A percentile compares a stretch with the other conserved stretches of the same genome.
Conservation (phyloP, 441 rosid species). For the Melastoma candidum region DNA sequence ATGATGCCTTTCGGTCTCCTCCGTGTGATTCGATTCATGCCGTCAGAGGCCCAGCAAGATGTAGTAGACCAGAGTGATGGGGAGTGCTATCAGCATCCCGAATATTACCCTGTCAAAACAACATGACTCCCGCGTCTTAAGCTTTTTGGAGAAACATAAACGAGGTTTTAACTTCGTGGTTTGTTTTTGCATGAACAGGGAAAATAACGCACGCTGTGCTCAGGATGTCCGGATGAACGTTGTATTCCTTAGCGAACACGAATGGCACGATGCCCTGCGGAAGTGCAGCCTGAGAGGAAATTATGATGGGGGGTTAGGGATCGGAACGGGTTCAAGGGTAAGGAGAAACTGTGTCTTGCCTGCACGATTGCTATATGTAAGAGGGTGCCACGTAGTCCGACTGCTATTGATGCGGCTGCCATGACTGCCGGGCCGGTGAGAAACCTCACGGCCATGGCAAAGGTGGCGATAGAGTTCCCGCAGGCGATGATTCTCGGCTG, state of each 20-base stretch:
- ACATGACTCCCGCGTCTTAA: neutral
- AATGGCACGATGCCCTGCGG: constrained; percentile 98
- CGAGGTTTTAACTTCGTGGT: too few relatives aligned
- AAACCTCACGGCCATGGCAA: constrained; percentile 79
- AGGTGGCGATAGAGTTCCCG: constrained; percentile 60
- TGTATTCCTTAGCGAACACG: constrained; percentile 90
- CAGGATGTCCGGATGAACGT: constrained; percentile 84
- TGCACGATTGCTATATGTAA: constrained; percentile 84
- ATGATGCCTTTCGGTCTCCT: too few relatives aligned
- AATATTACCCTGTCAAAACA: constrained; percentile 64
- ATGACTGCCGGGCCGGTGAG: constrained; percentile 74
- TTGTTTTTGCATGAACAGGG: too few relatives aligned
- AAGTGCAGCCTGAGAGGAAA: constrained; percentile 69
- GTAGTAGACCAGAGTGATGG: constrained; percentile 80
- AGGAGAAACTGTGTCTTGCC: constrained; percentile 22
- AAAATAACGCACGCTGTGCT: constrained; percentile 66
- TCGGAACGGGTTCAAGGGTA: neutral
- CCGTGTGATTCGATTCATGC: too few relatives aligned
- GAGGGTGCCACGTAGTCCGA: constrained; percentile 58
- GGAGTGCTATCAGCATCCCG: constrained; percentile 88
- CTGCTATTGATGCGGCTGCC: constrained; percentile 70
- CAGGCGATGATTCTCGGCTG: constrained; percentile 90
- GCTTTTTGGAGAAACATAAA: too few relatives aligned
- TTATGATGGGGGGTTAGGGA: neutral
- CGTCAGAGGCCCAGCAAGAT: constrained; percentile 60